phyloP scores from a whole-genome alignment of 768 basidiomycete genomes.

The Boletus subparvulus region DNA sequence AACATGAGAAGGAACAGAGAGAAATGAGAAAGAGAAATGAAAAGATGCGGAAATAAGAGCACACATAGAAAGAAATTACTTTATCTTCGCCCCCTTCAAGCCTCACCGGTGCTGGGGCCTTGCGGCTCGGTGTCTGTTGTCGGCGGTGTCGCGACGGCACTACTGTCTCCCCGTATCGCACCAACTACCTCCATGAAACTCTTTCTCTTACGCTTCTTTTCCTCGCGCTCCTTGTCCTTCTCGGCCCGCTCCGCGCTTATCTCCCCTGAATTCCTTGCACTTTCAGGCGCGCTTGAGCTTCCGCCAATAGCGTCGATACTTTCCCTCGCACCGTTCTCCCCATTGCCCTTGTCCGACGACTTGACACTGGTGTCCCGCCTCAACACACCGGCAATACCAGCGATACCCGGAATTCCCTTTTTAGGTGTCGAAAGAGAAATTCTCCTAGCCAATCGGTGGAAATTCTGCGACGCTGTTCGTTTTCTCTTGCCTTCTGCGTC shows the following conservation, averaged over 20 bases:
- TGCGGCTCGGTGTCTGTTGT: constrained; percentile 17
- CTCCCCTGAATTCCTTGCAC: constrained; percentile 44
- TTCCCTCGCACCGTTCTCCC: constrained; percentile 19
- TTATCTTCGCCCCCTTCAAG: constrained; percentile 10
- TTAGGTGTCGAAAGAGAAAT: constrained; percentile 66
- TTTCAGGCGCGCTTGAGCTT: constrained; percentile 40
- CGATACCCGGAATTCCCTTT: constrained; percentile 41
- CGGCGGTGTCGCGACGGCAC: constrained; percentile 37
- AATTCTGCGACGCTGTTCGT: constrained; percentile 81
- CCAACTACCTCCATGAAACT: constrained; percentile 46
- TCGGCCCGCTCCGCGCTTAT: constrained; percentile 47
- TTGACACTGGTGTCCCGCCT: constrained; percentile 36
- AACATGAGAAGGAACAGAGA: not conserved
- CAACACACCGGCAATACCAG: constrained; percentile 30
- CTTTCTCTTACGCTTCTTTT: constrained; percentile 64
- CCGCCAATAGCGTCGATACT: constrained; percentile 20
- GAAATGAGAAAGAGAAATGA: constrained; percentile 1
- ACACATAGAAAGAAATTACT: constrained; percentile 2
- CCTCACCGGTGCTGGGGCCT: constrained; percentile 3
- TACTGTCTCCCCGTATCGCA: constrained; percentile 27
- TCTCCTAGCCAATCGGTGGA: constrained; percentile 74
- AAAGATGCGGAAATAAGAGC: constrained; percentile 11
- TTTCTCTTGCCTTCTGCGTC: constrained; percentile 77
- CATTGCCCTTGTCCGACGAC: constrained; percentile 39
- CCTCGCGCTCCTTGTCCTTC: constrained; percentile 56